Conservation (phyloP, 345 rosid species). For the Eucalyptus camaldulensis region DNA sequence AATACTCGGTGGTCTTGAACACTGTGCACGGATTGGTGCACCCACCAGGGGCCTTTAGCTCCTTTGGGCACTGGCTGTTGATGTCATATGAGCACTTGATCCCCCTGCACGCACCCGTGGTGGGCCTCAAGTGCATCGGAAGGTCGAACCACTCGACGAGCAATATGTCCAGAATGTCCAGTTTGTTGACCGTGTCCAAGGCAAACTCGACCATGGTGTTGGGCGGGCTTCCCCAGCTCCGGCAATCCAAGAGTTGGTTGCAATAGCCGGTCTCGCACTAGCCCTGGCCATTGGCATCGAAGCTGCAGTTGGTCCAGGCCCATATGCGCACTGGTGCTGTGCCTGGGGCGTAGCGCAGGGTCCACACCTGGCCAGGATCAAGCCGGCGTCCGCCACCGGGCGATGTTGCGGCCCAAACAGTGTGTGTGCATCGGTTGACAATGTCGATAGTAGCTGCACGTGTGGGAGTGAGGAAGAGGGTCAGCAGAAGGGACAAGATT, state of each 20-base stretch:
- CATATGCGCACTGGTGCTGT: constrained; percentile 3
- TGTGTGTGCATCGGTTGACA: constrained; percentile 5
- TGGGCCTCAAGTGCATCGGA: too few relatives aligned
- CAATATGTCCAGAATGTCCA: too few relatives aligned
- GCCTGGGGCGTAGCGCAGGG: background rate
- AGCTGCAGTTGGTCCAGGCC: constrained; percentile 11
- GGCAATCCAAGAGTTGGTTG: background rate
- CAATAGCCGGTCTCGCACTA: constrained; percentile 14
- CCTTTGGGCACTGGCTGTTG: background rate
- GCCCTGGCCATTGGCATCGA: constrained; percentile 7
- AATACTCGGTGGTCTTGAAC: background rate
- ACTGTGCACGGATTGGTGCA: constrained; percentile 12
- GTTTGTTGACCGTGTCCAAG: background rate
- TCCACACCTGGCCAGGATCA: background rate
- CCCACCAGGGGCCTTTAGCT: constrained; percentile 1
- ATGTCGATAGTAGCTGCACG: background rate
- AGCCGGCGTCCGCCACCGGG: constrained; percentile 13
- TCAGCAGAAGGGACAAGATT: background rate
- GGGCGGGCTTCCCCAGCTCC: background rate
- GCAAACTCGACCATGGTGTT: constrained; percentile 10
- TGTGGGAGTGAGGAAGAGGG: background rate
- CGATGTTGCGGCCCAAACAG: constrained; percentile 5
- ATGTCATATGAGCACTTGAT: background rate
- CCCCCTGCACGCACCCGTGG: background rate
- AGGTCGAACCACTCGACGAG: too few relatives aligned